Conservation (phyloP, 129 eudicot species). For the Cynara cardunculus region DNA sequence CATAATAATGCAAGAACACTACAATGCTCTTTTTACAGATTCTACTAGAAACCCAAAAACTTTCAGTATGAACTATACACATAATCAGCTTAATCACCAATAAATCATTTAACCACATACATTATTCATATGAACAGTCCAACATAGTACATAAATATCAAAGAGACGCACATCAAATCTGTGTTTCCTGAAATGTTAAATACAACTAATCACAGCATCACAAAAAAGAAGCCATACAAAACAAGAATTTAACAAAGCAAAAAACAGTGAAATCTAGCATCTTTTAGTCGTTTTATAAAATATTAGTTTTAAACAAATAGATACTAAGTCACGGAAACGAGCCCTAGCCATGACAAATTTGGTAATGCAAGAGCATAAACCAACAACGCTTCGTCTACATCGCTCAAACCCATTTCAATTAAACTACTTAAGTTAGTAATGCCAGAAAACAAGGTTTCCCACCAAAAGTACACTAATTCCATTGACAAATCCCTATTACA, state of each 20-base stretch:
- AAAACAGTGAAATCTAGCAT: background rate
- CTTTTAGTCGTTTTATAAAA: background rate
- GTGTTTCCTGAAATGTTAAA: background rate
- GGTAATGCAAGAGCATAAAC: background rate
- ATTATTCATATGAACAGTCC: background rate
- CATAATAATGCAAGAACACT: background rate
- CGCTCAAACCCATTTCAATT: background rate
- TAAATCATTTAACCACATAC: background rate
- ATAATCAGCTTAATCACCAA: background rate
- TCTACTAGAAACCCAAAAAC: background rate
- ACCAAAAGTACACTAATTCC: background rate
- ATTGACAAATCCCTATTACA: background rate
- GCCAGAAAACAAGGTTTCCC: background rate
- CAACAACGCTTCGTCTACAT: background rate
- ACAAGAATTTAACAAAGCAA: background rate
- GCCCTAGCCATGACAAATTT: background rate
- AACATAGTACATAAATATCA: constrained; percentile 6
- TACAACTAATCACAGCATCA: background rate
- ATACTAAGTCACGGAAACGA: background rate
- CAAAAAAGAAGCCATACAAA: background rate
- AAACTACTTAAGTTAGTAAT: background rate
- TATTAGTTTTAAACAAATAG: constrained; percentile 6
- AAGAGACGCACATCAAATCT: background rate
- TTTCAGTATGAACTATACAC: background rate
- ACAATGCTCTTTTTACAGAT: background rate